phyloP scores from a whole-genome alignment of 441 rosid species.

The Adansonia gregorii region DNA sequence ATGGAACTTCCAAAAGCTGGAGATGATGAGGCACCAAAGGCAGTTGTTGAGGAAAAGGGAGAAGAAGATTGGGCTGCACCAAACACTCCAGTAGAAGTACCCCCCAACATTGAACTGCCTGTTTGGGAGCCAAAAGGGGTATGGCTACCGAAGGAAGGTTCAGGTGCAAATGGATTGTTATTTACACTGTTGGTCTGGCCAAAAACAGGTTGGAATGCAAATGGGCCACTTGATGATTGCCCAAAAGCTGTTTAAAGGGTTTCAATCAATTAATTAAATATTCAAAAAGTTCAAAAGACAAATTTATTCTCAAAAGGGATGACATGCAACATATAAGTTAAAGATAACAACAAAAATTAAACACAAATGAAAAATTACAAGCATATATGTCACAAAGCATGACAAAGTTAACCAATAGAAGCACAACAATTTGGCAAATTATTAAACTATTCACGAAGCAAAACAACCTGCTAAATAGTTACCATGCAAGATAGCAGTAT shows the following conservation, averaged over 20 bases:
- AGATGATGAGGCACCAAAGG: conserved; percentile 82
- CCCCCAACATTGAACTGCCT: conserved; percentile 77
- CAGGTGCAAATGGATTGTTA: conserved; percentile 77
- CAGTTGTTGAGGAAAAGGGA: conserved; percentile 60
- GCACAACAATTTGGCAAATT: background rate
- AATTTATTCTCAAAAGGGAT: conserved; percentile 6
- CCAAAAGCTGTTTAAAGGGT: conserved; percentile 74
- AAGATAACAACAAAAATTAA: background rate
- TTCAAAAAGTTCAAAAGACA: conserved; percentile 1
- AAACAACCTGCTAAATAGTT: background rate
- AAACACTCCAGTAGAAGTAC: conserved; percentile 92
- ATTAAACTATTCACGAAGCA: background rate
- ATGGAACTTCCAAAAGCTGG: conserved; percentile 70
- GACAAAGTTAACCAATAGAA: background rate
- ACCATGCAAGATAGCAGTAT: background rate
- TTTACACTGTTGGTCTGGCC: conserved; percentile 69
- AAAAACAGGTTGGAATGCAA: conserved; percentile 71
- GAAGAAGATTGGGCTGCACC: conserved; percentile 71
- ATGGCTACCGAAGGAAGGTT: conserved; percentile 65
- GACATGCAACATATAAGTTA: background rate
- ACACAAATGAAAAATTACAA: background rate
- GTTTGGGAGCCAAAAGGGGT: conserved; percentile 80
- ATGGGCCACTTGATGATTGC: conserved; percentile 76
- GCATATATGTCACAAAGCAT: conserved; percentile 3
- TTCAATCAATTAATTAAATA: conserved; percentile 24